These are phyloP conservation scores for Blastomyces percursus DNA, from an alignment of 2,329 filamentous ascomycete species.

Conservation along the genomic window DNA sequence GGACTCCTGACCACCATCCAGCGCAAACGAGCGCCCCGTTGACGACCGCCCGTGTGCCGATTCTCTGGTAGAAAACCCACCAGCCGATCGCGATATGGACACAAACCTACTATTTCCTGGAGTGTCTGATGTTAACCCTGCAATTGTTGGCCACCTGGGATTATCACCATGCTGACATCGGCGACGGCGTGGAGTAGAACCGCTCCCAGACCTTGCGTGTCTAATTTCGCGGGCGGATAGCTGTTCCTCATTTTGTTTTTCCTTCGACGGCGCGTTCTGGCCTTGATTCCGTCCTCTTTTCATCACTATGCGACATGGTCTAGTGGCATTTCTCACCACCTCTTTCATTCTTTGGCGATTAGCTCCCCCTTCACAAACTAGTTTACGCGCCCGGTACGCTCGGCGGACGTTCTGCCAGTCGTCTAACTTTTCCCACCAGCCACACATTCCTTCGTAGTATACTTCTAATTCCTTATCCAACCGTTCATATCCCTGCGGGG, in stretches of 20 bases:
- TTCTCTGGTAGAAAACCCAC: background rate
- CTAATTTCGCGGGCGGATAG: background rate
- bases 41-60: background rate
- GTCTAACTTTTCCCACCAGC: constrained; percentile 31
- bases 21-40: background rate
- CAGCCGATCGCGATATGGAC: background rate
- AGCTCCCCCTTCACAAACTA: constrained; percentile 26
- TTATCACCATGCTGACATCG: background rate
- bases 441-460: constrained; percentile 31
- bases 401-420: constrained; percentile 30
- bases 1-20: background rate
- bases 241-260: background rate
- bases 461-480: constrained; percentile 27
- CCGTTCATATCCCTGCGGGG: constrained; percentile 29
- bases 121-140: background rate
- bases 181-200: constrained; percentile 4
- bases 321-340: constrained; percentile 17
- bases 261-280: background rate
- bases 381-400: constrained; percentile 29
- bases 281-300: constrained; percentile 7
- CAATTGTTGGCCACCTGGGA: background rate
- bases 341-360: constrained; percentile 27
- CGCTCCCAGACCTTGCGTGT: constrained; percentile 8
- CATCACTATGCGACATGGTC: constrained; percentile 13
- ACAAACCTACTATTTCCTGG: background rate